A percentile compares a stretch with the other conserved stretches of the same genome.
These are phyloP conservation scores for Allium cepa DNA, from an alignment of 106 monocot genomes.

Conservation along the genomic window DNA sequence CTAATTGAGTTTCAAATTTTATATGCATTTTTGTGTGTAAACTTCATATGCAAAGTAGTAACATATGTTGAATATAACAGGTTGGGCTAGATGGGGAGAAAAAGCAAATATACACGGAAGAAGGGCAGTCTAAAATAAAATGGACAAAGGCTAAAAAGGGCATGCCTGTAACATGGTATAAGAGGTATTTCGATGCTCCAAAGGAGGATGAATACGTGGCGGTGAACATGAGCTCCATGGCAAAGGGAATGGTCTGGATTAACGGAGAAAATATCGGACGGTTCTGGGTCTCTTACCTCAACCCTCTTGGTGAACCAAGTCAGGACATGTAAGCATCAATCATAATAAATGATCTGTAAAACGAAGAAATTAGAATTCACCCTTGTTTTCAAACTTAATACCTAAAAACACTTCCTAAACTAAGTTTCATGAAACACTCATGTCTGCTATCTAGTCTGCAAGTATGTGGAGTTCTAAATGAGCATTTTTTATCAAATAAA, in stretches of 20 bases:
- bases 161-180: conserved; percentile 39
- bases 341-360: not conserved
- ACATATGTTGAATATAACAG: conserved; percentile 6
- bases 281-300: conserved; percentile 63
- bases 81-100: conserved; percentile 38
- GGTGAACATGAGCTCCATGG: conserved; percentile 73
- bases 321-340: conserved; percentile 48
- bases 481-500: no score
- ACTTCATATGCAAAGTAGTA: not conserved
- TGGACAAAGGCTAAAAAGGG: conserved; percentile 18
- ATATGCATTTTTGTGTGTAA: not conserved
- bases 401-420: no score
- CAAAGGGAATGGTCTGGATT: conserved; percentile 74
- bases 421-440: no score
- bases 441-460: no score
- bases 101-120: conserved; percentile 17
- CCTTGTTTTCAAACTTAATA: no score
- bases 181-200: conserved; percentile 70
- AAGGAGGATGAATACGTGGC: conserved; percentile 57
- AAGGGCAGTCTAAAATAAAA: conserved; percentile 15
- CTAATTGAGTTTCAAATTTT: not conserved
- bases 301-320: conserved; percentile 60
- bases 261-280: conserved; percentile 79
- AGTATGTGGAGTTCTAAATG: no score
- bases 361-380: no score